These are phyloP conservation scores for Leptographium flavum DNA, from an alignment of 2,329 filamentous ascomycete genomes.

Conservation along the genomic window DNA sequence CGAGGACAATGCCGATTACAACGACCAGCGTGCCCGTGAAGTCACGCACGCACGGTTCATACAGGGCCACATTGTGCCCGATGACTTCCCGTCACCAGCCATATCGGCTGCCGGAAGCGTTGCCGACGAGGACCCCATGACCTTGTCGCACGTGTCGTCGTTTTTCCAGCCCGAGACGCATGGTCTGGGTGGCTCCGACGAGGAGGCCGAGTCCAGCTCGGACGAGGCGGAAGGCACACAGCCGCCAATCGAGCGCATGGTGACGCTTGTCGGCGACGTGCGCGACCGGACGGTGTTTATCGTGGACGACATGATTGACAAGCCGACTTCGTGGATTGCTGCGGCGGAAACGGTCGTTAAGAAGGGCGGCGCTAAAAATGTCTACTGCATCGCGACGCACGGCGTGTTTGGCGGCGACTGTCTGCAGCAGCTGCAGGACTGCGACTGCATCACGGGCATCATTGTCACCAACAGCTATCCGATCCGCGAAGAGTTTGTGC, in stretches of 20 bases:
- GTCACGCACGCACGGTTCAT: constrained; percentile 85
- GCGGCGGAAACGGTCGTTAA: constrained; percentile 95
- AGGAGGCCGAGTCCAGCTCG: constrained; percentile 70
- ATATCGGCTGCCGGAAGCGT: constrained; percentile 54
- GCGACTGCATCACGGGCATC: constrained; percentile 85
- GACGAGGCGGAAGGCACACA: constrained; percentile 57
- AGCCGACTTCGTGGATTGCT: constrained; percentile 90
- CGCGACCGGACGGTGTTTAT: constrained; percentile 80
- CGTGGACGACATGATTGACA: constrained; percentile 98
- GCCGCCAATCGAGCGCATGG: constrained; percentile 81
- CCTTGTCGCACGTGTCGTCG: constrained; percentile 63
- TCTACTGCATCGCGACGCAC: constrained; percentile 96
- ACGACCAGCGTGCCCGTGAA: constrained; percentile 70
- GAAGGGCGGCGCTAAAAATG: constrained; percentile 76
- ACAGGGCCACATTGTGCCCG: constrained; percentile 89
- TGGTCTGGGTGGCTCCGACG: constrained; percentile 69
- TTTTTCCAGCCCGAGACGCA: constrained; percentile 56
- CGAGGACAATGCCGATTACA: constrained; percentile 39
- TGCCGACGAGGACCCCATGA: constrained; percentile 69
- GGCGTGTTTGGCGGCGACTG: constrained; percentile 86
- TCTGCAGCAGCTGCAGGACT: constrained; percentile 77
- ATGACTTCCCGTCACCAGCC: constrained; percentile 72
- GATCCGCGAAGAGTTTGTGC: constrained; percentile 60
- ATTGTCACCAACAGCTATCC: constrained; percentile 97
- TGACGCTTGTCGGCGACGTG: constrained; percentile 94